These are phyloP conservation scores for Agrocybe chaxingu DNA, from an alignment of 768 basidiomycete genomes.

Conservation along the genomic window DNA sequence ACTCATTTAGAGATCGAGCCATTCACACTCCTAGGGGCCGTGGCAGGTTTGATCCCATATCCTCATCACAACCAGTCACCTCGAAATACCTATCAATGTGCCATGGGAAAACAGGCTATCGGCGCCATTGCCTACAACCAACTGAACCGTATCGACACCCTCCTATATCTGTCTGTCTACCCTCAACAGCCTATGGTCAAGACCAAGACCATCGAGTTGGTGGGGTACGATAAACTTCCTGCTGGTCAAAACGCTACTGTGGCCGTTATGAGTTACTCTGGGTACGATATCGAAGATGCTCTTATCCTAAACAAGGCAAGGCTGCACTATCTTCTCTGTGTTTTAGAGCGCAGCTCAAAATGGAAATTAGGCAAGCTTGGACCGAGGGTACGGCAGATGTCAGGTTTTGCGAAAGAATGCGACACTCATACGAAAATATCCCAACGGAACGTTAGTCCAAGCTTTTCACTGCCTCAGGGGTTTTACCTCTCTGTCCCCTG, in stretches of 20 bases:
- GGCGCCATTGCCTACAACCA: slow-evolving; percentile 99
- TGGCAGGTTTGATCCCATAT: slow-evolving; percentile 97
- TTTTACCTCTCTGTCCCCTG: background rate
- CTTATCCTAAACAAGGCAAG: slow-evolving; percentile 89
- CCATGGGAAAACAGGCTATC: slow-evolving; percentile 99
- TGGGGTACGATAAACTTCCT: slow-evolving; percentile 94
- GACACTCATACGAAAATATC: slow-evolving; percentile 92
- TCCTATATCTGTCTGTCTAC: slow-evolving; percentile 96
- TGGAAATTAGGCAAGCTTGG: slow-evolving; percentile 74
- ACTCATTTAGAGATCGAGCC: slow-evolving; percentile 99
- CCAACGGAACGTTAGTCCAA: slow-evolving; percentile 87
- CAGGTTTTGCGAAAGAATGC: slow-evolving; percentile 96
- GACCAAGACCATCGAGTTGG: slow-evolving; percentile 95
- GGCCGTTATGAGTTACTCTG: slow-evolving; percentile 98
- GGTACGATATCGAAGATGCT: slow-evolving; percentile 99
- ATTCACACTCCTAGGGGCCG: slow-evolving; percentile 95
- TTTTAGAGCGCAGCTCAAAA: background rate
- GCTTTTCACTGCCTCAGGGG: background rate
- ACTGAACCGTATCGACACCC: slow-evolving; percentile 94
- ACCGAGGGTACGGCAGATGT: slow-evolving; percentile 96
- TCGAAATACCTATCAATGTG: slow-evolving; percentile 98
- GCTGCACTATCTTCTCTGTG: background rate
- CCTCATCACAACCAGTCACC: slow-evolving; percentile 99
- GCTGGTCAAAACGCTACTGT: slow-evolving; percentile 98
- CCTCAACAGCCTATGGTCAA: slow-evolving; percentile 99